A percentile compares a stretch with the other conserved stretches of the same genome.
These are phyloP conservation scores for Aethionema arabicum DNA, from an alignment of 345 rosid species.

Conservation along the genomic window DNA sequence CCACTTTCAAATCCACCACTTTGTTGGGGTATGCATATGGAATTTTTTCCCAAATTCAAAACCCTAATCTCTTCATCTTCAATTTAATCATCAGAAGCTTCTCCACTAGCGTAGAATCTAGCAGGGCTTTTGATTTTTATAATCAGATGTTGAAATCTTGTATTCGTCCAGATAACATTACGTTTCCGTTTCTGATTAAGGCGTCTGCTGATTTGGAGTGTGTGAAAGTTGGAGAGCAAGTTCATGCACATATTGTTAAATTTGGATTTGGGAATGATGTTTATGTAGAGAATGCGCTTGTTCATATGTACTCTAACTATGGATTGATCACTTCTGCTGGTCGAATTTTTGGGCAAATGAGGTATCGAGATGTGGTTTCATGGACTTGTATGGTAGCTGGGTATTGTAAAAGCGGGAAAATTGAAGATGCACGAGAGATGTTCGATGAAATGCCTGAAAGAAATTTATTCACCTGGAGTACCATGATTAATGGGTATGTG, in stretches of 20 bases:
- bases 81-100: slow-evolving; percentile 57
- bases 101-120: slow-evolving; percentile 45
- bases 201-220: slow-evolving; percentile 49
- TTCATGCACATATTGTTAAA: slow-evolving; percentile 52
- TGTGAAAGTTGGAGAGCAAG: slow-evolving; percentile 49
- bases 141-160: slow-evolving; percentile 38
- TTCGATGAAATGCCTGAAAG: slow-evolving; percentile 74
- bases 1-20: slow-evolving; percentile 21
- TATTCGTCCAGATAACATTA: slow-evolving; percentile 61
- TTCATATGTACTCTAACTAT: slow-evolving; percentile 57
- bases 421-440: slow-evolving; percentile 52
- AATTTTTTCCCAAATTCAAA: slow-evolving; percentile 51
- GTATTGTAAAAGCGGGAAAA: slow-evolving; percentile 45
- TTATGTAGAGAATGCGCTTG: slow-evolving; percentile 62
- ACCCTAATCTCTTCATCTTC: slow-evolving; percentile 59
- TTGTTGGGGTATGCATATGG: slow-evolving; percentile 44
- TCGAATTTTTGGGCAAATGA: slow-evolving; percentile 41
- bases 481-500: slow-evolving; percentile 67
- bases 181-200: slow-evolving; percentile 62
- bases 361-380: slow-evolving; percentile 53
- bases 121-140: slow-evolving; percentile 46
- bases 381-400: slow-evolving; percentile 74
- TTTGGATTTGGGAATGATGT: slow-evolving; percentile 55
- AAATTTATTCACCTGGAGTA: slow-evolving; percentile 74
- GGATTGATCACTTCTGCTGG: slow-evolving; percentile 54